Conservation (phyloP, 148 eudicot species). For the Rhododendron henanense region DNA sequence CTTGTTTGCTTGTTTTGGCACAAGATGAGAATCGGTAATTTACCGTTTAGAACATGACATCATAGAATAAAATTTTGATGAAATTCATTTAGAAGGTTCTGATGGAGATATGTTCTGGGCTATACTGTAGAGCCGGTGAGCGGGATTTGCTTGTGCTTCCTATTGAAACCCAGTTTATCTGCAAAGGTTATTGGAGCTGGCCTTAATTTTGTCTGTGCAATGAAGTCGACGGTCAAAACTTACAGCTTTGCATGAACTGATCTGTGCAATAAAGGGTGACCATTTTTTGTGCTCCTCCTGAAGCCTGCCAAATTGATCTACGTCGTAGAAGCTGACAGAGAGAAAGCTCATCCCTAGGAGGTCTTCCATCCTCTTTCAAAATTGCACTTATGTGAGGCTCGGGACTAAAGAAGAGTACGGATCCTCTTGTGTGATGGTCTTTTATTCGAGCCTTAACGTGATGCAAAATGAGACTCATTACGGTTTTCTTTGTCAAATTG, state of each 20-base stretch:
- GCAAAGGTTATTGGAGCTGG: neutral
- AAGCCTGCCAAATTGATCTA: neutral
- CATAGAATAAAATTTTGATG: neutral
- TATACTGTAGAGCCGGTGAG: neutral
- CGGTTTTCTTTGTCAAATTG: neutral
- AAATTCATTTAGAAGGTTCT: neutral
- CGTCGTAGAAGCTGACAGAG: neutral
- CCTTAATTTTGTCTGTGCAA: neutral
- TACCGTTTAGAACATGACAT: neutral
- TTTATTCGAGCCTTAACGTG: too few species aligned
- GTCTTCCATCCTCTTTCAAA: neutral
- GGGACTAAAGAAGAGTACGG: neutral
- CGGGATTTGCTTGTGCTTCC: neutral
- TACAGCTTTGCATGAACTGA: neutral
- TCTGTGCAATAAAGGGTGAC: neutral
- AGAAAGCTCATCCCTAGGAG: neutral
- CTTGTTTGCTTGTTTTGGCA: neutral
- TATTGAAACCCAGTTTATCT: neutral
- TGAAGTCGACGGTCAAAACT: neutral
- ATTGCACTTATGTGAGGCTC: neutral
- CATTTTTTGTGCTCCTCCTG: neutral
- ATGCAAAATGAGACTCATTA: neutral
- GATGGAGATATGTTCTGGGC: conserved; percentile 8
- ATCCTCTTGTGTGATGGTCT: neutral
- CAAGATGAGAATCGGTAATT: neutral